Conservation (phyloP, 2,329 filamentous ascomycete species). For the Hymenoscyphus albidus region DNA sequence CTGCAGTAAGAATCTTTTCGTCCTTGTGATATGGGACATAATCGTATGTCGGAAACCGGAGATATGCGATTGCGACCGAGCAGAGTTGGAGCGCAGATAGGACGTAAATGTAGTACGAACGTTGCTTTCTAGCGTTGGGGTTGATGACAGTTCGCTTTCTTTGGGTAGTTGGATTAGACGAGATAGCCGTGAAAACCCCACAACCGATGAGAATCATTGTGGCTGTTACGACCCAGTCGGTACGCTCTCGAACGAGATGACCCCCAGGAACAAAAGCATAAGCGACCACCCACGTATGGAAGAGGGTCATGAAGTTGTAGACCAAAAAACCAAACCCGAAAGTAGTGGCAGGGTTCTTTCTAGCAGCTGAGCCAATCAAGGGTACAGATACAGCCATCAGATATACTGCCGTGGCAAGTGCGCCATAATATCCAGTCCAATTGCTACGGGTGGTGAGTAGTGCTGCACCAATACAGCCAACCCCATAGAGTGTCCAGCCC, state of each 20-base stretch:
- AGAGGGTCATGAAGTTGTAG: conserved; percentile 93
- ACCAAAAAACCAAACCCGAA: conserved; percentile 88
- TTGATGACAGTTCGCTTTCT: conserved; percentile 32
- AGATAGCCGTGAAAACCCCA: conserved; percentile 72
- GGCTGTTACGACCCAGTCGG: conserved; percentile 88
- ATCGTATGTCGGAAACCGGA: conserved; percentile 89
- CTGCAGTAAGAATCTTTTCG: conserved; percentile 83
- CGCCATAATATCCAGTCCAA: conserved; percentile 90
- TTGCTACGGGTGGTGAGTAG: conserved; percentile 72
- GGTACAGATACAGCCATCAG: conserved; percentile 75
- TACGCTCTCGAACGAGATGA: conserved; percentile 86
- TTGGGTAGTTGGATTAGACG: conserved; percentile 35
- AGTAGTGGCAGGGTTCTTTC: conserved; percentile 70
- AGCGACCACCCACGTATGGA: conserved; percentile 97
- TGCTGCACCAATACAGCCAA: conserved; percentile 75
- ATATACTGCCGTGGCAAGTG: conserved; percentile 70
- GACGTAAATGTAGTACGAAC: conserved; percentile 67
- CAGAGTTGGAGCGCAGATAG: conserved; percentile 75
- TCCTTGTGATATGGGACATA: conserved; percentile 87
- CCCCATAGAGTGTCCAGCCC: conserved; percentile 74
- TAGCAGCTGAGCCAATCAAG: conserved; percentile 71
- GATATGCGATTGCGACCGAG: conserved; percentile 75
- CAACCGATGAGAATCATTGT: conserved; percentile 82
- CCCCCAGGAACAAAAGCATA: conserved; percentile 97
- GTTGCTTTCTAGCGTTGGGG: conserved; percentile 45